Evolutionary conservation across 106 monocot species (phyloP), one percentile per base, ranked within the genome.

Genomic region (Acanthochlamys bracteata): DNA sequence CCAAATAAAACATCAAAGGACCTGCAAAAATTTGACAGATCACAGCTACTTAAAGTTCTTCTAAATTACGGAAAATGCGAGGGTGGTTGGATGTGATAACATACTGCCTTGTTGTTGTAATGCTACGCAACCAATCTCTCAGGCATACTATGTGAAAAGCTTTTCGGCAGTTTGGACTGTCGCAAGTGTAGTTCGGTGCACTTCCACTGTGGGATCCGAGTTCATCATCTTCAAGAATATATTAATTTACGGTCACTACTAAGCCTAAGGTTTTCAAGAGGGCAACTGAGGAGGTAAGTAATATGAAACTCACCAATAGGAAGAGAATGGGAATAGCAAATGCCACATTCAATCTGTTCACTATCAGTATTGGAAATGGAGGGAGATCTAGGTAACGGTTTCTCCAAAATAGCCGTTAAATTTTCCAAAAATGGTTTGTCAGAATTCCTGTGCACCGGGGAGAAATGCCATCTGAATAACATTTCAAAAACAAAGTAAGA

Each of bases 91-190:
- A 43, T 41, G 15, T 60, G 25, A 41, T 23, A 73, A 75, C 86
- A 63, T 84, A 95, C 95, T 87, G 84, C 61, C 87, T 87, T 42
- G 95, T 95, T 19, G 95, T 90, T 16, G 87, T 82, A 70, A 95
- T 95, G 16, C 90, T 75, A 39, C 57, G 77, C 59, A 95, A 70
- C 95, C 95, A 95, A 80, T 95, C 95, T 66, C 84, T 82, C 19
- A 95, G 73, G 60, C 90, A 95, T 9, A 90, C 53, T 6, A 65
- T 78, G 60, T 90, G 95, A 69, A 95, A 95, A 64, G 75, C 65
- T 72, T 74, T 84, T 7, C 66, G 64, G 75, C 95, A 95, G 66
- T 68, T 90, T 14, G 75, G 40, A 71, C 90, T 95, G 23, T 90
- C 90, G 53, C 95, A 95, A 0, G 63, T 87, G 41, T 90, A 90